Evolutionary conservation across 176 grass and related monocot genomes (phyloP).

Genomic region (Bonia amplexicaulis): DNA sequence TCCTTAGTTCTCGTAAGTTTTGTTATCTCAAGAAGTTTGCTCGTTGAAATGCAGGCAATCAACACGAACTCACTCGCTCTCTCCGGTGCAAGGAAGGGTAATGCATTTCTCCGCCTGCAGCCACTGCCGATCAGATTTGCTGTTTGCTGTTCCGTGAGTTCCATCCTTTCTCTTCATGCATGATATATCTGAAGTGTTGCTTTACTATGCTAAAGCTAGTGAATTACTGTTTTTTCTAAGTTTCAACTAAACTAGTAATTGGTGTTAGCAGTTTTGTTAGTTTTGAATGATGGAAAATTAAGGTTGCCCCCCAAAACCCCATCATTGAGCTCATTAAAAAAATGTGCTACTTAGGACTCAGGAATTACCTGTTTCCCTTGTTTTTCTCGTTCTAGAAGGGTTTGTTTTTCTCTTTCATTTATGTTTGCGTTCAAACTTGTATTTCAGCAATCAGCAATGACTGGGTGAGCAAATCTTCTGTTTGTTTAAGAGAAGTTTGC

Average conservation of each 20-base stretch:
- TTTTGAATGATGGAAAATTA: not conserved
- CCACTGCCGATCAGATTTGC: slow-evolving; percentile 21
- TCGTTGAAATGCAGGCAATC: slow-evolving; percentile 23
- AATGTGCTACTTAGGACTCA: not conserved
- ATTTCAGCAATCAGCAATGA: not conserved
- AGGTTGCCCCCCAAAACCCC: not conserved
- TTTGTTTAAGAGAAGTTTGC: not conserved
- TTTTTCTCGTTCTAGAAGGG: not conserved
- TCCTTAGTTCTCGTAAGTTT: not conserved
- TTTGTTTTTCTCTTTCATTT: not conserved
- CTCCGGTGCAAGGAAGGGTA: slow-evolving; percentile 24
- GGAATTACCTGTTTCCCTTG: not conserved
- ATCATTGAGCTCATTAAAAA: not conserved
- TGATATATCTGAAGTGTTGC: not conserved
- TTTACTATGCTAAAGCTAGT: not conserved
- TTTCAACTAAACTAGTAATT: slow-evolving; percentile 3
- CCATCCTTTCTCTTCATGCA: not conserved
- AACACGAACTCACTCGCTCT: slow-evolving; percentile 33
- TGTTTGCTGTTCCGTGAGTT: slow-evolving; percentile 40
- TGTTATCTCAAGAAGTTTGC: not conserved
- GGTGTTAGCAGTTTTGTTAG: not conserved
- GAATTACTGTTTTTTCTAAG: not conserved
- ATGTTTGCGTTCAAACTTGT: not conserved
- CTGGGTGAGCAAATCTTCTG: not conserved
- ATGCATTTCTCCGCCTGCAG: slow-evolving; percentile 36